These are phyloP conservation scores for Mortierella sp. DNA, from an alignment of 371 early-diverging fungal species.

Conservation along the genomic window DNA sequence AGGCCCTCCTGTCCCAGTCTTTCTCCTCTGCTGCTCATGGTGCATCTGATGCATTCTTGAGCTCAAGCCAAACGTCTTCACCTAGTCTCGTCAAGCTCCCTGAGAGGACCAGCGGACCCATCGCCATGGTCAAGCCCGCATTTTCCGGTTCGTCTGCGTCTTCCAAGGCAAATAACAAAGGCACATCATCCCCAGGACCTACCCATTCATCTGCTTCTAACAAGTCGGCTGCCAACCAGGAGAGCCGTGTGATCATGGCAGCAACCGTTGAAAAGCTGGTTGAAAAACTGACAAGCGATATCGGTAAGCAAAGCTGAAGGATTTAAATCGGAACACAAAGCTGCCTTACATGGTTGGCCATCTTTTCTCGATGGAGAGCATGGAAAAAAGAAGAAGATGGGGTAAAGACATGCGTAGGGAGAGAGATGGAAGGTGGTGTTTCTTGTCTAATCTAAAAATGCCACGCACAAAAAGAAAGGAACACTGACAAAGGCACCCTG, in stretches of 20 bases:
- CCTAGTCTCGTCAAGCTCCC: slow-evolving; percentile 14
- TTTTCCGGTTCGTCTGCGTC: neutral
- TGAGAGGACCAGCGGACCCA: slow-evolving; percentile 13
- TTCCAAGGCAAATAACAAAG: slow-evolving; percentile 8
- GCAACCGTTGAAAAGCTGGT: slow-evolving; percentile 76
- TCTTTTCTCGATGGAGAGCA: neutral
- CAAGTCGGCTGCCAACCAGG: neutral
- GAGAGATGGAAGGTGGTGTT: slow-evolving; percentile 5
- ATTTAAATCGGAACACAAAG: neutral
- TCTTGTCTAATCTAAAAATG: slow-evolving; percentile 9
- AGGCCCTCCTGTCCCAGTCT: neutral
- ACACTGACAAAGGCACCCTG: neutral
- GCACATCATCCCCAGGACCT: neutral
- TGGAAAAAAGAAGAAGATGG: neutral
- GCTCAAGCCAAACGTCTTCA: slow-evolving; percentile 12
- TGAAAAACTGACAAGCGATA: slow-evolving; percentile 71
- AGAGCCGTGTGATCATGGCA: slow-evolving; percentile 62
- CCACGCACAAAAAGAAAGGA: slow-evolving; percentile 4
- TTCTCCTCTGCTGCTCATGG: neutral
- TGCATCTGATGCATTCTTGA: slow-evolving; percentile 1
- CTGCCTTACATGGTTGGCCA: neutral
- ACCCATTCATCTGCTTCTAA: neutral
- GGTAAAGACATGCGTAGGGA: neutral
- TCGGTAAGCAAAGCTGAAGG: slow-evolving; percentile 58
- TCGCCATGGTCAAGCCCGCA: slow-evolving; percentile 13